Percentiles rank a stretch among this genome's conserved stretches.
phyloP scores from a whole-genome alignment of 73 alveolate genomes.

The Halteria grandinella region DNA sequence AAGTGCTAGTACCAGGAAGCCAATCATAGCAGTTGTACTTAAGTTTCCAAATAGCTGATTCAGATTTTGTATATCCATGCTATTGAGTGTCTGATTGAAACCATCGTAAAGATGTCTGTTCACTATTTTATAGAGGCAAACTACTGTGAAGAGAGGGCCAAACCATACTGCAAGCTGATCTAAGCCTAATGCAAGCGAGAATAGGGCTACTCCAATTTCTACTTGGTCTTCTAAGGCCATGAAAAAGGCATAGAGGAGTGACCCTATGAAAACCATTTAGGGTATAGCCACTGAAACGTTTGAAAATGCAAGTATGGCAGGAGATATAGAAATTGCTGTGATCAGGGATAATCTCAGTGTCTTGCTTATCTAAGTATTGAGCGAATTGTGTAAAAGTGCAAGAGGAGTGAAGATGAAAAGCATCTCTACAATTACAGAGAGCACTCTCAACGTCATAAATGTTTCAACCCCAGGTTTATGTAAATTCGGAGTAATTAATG shows the following conservation, averaged over 20 bases:
- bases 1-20: background rate
- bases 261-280: background rate
- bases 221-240: background rate
- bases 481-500: background rate
- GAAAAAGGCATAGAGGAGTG: background rate
- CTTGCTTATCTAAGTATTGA: constrained; percentile 5
- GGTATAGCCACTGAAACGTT: background rate
- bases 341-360: background rate
- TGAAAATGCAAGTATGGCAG: background rate
- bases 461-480: background rate
- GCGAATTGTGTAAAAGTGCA: constrained; percentile 10
- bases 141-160: background rate
- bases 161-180: constrained; percentile 5
- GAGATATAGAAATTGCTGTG: background rate
- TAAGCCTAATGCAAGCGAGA: background rate
- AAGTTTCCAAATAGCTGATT: constrained; percentile 3
- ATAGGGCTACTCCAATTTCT: background rate
- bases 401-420: constrained; percentile 6
- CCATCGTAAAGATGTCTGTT: background rate
- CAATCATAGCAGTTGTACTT: background rate
- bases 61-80: constrained; percentile 5
- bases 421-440: background rate
- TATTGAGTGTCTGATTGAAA: background rate
- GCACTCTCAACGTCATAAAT: background rate
- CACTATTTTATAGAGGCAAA: no score